Percentiles rank a stretch among this genome's conserved stretches.
Conservation (phyloP, 1,139 yeast species). For the Blastobotrys persicus region DNA sequence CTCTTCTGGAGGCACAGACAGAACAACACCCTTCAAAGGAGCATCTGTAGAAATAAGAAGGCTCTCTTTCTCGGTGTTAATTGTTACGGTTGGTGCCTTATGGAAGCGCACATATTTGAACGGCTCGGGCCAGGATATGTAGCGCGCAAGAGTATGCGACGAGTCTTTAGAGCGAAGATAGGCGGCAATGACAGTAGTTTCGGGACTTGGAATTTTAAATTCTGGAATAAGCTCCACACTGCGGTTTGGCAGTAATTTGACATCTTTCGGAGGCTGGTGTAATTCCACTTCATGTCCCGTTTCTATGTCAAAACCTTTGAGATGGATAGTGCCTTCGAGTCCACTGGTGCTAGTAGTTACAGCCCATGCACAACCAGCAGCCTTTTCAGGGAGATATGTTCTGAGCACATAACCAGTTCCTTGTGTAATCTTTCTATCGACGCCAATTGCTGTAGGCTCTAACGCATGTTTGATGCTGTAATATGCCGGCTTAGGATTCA, state of each 20-base stretch:
- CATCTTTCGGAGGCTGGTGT: conserved; percentile 16
- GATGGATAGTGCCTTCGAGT: conserved; percentile 29
- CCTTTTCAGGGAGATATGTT: conserved; percentile 18
- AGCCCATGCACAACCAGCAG: conserved; percentile 43
- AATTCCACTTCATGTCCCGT: conserved; percentile 31
- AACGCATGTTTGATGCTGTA: conserved; percentile 46
- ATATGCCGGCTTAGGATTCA: conserved; percentile 44
- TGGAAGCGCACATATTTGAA: conserved; percentile 21
- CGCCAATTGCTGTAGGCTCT: conserved; percentile 37
- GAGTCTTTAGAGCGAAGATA: conserved; percentile 11
- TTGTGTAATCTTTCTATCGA: conserved; percentile 33
- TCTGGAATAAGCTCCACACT: conserved; percentile 33
- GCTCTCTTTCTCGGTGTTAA: conserved; percentile 8
- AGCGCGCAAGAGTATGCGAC: conserved; percentile 14
- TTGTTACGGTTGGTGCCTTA: conserved; percentile 11
- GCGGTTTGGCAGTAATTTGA: conserved; percentile 33
- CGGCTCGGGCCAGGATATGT: conserved; percentile 27
- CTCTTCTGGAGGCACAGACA: conserved; percentile 17
- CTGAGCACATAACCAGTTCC: conserved; percentile 18
- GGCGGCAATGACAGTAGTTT: conserved; percentile 18
- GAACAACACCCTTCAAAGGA: conserved; percentile 23
- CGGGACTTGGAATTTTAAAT: conserved; percentile 14
- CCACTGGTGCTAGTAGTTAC: conserved; percentile 33
- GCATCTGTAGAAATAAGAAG: conserved; percentile 15
- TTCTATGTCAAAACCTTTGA: conserved; percentile 36